Base-by-base conservation (phyloP, 2,329 filamentous ascomycete genomes). In the Fusarium chaquense region DNA sequence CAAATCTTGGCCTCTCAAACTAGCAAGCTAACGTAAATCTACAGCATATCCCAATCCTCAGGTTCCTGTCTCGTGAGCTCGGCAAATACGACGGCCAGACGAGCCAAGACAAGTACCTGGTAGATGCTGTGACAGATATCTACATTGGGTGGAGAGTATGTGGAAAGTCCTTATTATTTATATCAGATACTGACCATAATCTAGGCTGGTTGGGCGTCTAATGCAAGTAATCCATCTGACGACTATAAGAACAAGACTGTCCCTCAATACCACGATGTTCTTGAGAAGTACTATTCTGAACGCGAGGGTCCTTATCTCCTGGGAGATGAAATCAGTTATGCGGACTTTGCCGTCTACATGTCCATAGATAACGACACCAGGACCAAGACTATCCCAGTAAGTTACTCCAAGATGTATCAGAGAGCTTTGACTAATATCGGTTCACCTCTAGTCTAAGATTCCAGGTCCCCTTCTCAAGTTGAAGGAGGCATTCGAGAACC, bases 51-150 rank as follows among this genome's bases (percentile, higher is more conserved):
- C 40, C 66, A 7, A 69, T 38, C 3, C 66, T 69, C 16, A 66
- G 66, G 2, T 69, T 50, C 3, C 13, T 69, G 1, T 6, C 66
- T n/a, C 61, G 66, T 3, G 66, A 69, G 5, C 53, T 69, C 1
- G 66, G 66, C 1, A 65, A 69, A 20, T 69, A 69, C 16, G 66
- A 69, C 13, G 66, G 66, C 0, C 15, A 69, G 26, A 69, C 65
- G 0, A 69, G 35, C 11, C 26, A 52, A 0, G 65, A 69, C 6
- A 62, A 66, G 41, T 69, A 69, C 2, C 5, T 66, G 2, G 65
- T 61, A 6, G 66, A 69, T 44, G 65, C 66, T 0, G 61, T 52
- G 0, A 18, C 66, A 2, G 66, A 69, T 5, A 51, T 69, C 5
- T 69, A 69, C 9, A 20, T 50, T 4, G 66, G 53, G 1, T 69